Conservation (phyloP, 1,284 basidiomycete species). For the Cryptococcus depauperatus region DNA sequence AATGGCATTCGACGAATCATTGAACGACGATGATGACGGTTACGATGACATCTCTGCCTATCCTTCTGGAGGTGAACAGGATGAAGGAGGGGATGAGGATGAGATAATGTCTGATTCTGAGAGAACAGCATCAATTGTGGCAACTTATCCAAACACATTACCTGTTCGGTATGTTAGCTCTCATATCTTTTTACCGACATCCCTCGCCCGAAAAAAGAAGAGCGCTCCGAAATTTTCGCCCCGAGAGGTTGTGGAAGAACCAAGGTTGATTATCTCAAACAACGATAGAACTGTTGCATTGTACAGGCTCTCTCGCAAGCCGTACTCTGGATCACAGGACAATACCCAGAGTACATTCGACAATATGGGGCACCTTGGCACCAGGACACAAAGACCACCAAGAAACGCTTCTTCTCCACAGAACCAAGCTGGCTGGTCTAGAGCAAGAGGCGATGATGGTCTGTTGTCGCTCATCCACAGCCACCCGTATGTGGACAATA, state of each 20-base stretch:
- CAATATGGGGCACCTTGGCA: background rate
- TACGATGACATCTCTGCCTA: background rate
- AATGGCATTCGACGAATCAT: background rate
- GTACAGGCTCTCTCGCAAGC: constrained; percentile 24
- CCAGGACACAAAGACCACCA: background rate
- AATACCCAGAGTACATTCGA: background rate
- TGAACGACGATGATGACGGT: constrained; percentile 8
- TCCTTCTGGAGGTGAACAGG: too few relatives aligned
- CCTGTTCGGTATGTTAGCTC: constrained; percentile 28
- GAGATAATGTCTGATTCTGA: constrained; percentile 9
- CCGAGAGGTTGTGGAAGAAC: constrained; percentile 24
- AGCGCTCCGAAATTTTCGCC: background rate
- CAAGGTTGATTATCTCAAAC: constrained; percentile 41
- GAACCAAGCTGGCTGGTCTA: background rate
- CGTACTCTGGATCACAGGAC: too few relatives aligned
- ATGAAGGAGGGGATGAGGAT: constrained; percentile 12
- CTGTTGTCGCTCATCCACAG: too few relatives aligned
- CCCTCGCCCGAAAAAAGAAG: background rate
- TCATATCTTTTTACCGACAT: constrained; percentile 3
- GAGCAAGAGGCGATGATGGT: background rate
- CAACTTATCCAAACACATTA: constrained; percentile 44
- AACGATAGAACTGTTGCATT: constrained; percentile 44
- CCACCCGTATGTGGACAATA: background rate
- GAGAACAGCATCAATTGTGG: constrained; percentile 13
- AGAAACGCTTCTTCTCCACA: background rate